These are phyloP conservation scores for Grammothele lineata DNA, from an alignment of 768 basidiomycete genomes.

Conservation along the genomic window DNA sequence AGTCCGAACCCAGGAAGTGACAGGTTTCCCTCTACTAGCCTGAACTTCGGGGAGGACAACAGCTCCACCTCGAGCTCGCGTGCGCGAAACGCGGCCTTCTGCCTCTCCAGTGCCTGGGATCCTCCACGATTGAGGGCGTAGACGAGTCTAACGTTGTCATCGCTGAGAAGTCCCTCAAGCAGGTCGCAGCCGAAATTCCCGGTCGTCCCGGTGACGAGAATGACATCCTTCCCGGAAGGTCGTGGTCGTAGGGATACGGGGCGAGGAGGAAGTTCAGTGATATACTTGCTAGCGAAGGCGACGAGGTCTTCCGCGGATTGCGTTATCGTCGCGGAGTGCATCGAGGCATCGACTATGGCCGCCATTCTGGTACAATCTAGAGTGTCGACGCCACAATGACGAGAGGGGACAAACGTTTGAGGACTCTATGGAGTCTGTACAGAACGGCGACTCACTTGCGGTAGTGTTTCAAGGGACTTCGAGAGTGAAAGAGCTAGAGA, in stretches of 20 bases:
- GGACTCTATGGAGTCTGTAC: no score
- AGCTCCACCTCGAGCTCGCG: constrained; percentile 29
- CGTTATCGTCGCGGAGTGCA: no score
- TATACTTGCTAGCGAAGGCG: no score
- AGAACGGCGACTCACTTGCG: no score
- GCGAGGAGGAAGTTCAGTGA: no score
- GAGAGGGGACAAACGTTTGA: no score
- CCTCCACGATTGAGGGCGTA: constrained; percentile 24
- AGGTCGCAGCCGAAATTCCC: constrained; percentile 26
- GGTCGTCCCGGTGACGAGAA: constrained; percentile 30
- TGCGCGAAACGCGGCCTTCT: constrained; percentile 23
- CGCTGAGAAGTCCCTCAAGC: constrained; percentile 19
- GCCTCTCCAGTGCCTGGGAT: constrained; percentile 21
- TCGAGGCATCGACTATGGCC: background rate
- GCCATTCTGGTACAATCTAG: background rate
- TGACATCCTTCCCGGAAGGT: background rate
- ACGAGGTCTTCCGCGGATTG: no score
- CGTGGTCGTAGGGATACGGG: no score
- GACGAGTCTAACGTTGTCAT: constrained; percentile 14
- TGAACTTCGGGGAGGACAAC: constrained; percentile 27
- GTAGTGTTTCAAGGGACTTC: no score
- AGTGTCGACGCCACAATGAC: no score
- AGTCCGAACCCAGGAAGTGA: constrained; percentile 25
- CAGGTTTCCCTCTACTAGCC: constrained; percentile 29
- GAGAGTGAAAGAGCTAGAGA: no score